Conservation (phyloP, 2,329 filamentous ascomycete species). For the Fusarium redolens region DNA sequence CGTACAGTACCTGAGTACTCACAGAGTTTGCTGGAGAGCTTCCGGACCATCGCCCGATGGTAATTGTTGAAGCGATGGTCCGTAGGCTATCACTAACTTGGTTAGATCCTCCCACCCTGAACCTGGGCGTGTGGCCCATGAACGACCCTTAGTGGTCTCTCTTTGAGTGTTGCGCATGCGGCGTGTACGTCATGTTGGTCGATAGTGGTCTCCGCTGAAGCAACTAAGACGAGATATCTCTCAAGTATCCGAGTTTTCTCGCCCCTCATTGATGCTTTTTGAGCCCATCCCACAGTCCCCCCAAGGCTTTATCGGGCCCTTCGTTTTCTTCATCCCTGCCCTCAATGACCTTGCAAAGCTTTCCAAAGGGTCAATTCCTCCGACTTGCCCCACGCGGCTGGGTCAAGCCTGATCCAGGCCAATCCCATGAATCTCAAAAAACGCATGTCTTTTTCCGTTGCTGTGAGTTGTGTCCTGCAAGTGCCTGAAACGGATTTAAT, state of each 20-base stretch:
- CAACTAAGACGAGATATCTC: slow-evolving; percentile 35
- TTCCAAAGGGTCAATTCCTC: slow-evolving; percentile 25
- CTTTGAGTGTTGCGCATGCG: slow-evolving; percentile 38
- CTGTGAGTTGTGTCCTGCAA: slow-evolving; percentile 25
- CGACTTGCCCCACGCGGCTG: slow-evolving; percentile 27
- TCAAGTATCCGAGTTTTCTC: slow-evolving; percentile 25
- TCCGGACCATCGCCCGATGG: slow-evolving; percentile 44
- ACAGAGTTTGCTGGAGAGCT: slow-evolving; percentile 38
- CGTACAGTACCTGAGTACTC: slow-evolving; percentile 1
- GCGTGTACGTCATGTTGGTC: slow-evolving; percentile 43
- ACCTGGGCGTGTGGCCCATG: slow-evolving; percentile 37
- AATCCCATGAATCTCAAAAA: slow-evolving; percentile 19
- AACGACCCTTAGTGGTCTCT: slow-evolving; percentile 39
- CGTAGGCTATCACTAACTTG: slow-evolving; percentile 35
- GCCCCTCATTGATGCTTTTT: slow-evolving; percentile 35
- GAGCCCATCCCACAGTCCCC: slow-evolving; percentile 27
- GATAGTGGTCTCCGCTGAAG: slow-evolving; percentile 37
- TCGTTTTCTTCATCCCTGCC: slow-evolving; percentile 24
- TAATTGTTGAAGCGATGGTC: slow-evolving; percentile 45
- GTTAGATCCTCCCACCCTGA: slow-evolving; percentile 40
- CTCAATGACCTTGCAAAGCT: slow-evolving; percentile 20
- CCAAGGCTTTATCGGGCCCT: slow-evolving; percentile 26
- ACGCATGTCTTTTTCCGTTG: slow-evolving; percentile 11
- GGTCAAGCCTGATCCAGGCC: slow-evolving; percentile 21
- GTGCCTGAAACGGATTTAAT: slow-evolving; percentile 28